Evolutionary conservation across 2,329 filamentous ascomycete species (phyloP).

Genomic region (Xylaria sp.): DNA sequence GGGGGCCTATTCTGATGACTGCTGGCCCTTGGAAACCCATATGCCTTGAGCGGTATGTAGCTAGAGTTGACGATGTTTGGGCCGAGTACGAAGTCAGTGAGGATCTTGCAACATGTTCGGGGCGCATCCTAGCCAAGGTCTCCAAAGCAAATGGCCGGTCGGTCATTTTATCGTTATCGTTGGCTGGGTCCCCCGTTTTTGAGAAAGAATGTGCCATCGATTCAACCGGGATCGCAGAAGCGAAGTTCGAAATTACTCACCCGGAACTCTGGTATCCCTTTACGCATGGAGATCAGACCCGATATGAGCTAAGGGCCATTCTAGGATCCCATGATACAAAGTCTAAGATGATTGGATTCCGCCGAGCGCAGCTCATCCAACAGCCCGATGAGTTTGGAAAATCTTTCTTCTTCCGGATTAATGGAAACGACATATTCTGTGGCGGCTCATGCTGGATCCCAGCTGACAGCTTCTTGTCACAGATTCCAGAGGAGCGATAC

Average conservation of each 20-base stretch:
- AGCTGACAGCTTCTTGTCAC: conserved; percentile 51
- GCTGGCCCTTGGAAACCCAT: conserved; percentile 75
- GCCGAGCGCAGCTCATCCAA: conserved; percentile 61
- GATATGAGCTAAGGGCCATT: conserved; percentile 59
- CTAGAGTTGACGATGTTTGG: conserved; percentile 69
- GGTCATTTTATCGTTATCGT: conserved; percentile 46
- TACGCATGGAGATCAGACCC: conserved; percentile 55
- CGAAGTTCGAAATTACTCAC: conserved; percentile 53
- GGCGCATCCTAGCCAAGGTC: conserved; percentile 54
- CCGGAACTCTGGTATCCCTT: conserved; percentile 59
- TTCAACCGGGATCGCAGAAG: conserved; percentile 38
- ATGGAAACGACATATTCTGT: conserved; percentile 51
- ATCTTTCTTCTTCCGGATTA: conserved; percentile 54
- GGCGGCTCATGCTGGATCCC: conserved; percentile 55
- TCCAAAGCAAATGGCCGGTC: conserved; percentile 48
- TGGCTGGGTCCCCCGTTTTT: conserved; percentile 38
- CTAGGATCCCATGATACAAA: conserved; percentile 38
- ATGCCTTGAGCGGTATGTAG: conserved; percentile 70
- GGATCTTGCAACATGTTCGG: conserved; percentile 53
- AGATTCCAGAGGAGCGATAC: conserved; percentile 56
- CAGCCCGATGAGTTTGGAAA: conserved; percentile 55
- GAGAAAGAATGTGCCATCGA: conserved; percentile 38
- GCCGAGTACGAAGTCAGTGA: conserved; percentile 51
- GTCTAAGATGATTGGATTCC: conserved; percentile 66
- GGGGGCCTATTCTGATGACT: conserved; percentile 72